Conservation (phyloP, 176 grass and related monocot species). For the Oryza punctata region DNA sequence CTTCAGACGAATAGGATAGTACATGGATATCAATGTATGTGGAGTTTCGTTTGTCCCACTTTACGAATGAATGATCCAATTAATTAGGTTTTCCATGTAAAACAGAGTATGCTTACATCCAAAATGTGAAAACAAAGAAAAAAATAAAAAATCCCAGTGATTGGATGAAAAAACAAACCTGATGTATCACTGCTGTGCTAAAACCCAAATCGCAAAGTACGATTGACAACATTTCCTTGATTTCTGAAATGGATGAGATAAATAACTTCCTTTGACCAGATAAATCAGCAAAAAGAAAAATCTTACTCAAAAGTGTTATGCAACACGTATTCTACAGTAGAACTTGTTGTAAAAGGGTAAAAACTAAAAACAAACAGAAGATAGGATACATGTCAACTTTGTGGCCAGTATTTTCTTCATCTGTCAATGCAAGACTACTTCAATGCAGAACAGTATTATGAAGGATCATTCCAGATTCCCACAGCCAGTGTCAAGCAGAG, state of each 20-base stretch:
- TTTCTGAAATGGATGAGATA: constrained; percentile 60
- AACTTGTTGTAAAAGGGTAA: constrained; percentile 23
- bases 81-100: background rate
- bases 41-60: background rate
- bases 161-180: constrained; percentile 49
- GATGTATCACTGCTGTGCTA: constrained; percentile 85
- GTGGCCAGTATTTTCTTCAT: background rate
- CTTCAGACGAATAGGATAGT: background rate
- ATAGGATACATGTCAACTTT: background rate
- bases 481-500: constrained; percentile 1
- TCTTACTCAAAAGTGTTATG: background rate
- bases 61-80: background rate
- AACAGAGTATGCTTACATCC: constrained; percentile 10
- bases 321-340: background rate
- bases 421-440: constrained; percentile 4
- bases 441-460: constrained; percentile 1
- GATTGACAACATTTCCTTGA: constrained; percentile 90
- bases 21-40: background rate
- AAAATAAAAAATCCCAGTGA: constrained; percentile 14
- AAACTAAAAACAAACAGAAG: constrained; percentile 34
- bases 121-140: background rate
- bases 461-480: background rate
- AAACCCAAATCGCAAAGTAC: constrained; percentile 80
- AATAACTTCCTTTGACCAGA: constrained; percentile 20
- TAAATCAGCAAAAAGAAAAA: constrained; percentile 3